These are phyloP conservation scores for Aspergillus sp. DNA, from an alignment of 2,329 filamentous ascomycete species.

Conservation along the genomic window DNA sequence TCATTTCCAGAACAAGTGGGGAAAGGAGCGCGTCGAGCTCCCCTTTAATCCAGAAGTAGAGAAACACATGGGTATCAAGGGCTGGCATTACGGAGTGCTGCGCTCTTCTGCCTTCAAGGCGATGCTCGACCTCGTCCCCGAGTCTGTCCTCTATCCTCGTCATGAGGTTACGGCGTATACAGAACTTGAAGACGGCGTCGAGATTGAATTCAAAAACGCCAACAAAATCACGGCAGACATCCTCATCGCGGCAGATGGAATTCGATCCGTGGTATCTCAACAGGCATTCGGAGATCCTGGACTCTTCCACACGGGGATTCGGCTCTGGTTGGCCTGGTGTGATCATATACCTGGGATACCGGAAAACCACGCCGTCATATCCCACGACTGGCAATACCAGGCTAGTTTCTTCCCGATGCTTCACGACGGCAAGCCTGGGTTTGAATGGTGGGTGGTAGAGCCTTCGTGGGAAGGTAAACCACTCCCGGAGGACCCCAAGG, in stretches of 20 bases:
- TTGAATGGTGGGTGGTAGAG: conserved; percentile 24
- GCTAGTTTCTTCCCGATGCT: conserved; percentile 23
- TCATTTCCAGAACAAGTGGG: conserved; percentile 15
- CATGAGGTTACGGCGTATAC: conserved; percentile 10
- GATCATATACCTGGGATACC: conserved; percentile 16
- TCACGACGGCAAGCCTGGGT: conserved; percentile 19
- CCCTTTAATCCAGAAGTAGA: conserved; percentile 11
- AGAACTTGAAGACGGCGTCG: no score
- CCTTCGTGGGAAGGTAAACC: conserved; percentile 18
- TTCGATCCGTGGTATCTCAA: conserved; percentile 15
- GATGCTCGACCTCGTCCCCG: conserved; percentile 18
- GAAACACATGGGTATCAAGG: background rate
- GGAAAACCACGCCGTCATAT: conserved; percentile 12
- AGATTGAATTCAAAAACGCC: no score
- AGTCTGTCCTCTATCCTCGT: conserved; percentile 9
- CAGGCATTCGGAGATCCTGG: conserved; percentile 20
- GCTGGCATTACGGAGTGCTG: conserved; percentile 22
- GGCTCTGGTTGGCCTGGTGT: conserved; percentile 22
- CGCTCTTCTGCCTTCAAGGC: conserved; percentile 20
- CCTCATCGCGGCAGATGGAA: conserved; percentile 17
- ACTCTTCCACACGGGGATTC: conserved; percentile 18
- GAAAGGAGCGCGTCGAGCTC: conserved; percentile 15
- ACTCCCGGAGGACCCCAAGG: conserved; percentile 13
- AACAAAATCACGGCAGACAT: conserved; percentile 12
- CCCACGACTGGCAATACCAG: conserved; percentile 18